These are phyloP conservation scores for Leishmania braziliensis DNA, from an alignment of 208 protist species.

Conservation along the genomic window DNA sequence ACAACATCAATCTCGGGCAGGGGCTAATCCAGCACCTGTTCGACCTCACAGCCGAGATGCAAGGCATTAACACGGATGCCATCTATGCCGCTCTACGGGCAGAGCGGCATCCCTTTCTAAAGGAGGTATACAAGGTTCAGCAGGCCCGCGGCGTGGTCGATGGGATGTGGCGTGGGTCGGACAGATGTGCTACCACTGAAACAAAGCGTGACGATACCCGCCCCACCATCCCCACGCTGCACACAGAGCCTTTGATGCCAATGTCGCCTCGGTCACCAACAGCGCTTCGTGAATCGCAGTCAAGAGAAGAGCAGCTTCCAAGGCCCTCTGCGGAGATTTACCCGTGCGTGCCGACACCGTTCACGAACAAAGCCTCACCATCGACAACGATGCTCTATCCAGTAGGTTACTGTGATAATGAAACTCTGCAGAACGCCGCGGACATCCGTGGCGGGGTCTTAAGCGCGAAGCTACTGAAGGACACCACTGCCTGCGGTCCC, in stretches of 20 bases:
- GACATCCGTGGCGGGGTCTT: too few relatives aligned
- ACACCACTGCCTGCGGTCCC: too few relatives aligned
- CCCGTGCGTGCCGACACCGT: neutral
- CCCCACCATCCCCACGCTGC: conserved; percentile 6
- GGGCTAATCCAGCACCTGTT: conserved; percentile 20
- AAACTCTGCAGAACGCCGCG: too few relatives aligned
- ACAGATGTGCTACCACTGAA: neutral
- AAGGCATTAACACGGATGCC: conserved; percentile 20
- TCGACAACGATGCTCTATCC: too few relatives aligned
- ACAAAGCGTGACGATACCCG: neutral
- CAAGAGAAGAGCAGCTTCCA: neutral
- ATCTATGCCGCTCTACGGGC: conserved; percentile 24
- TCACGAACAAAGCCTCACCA: too few relatives aligned
- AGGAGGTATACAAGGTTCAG: conserved; percentile 18
- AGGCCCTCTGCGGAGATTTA: neutral
- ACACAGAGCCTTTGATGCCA: neutral
- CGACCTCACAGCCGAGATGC: conserved; percentile 22
- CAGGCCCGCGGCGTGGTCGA: neutral
- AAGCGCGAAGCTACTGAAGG: too few relatives aligned
- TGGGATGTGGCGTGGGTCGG: neutral
- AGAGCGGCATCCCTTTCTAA: conserved; percentile 21
- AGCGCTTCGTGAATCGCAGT: neutral
- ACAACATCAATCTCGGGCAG: conserved; percentile 21
- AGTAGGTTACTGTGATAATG: too few relatives aligned
- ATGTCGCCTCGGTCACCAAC: conserved; percentile 6